phyloP scores from a whole-genome alignment of 345 rosid species.

The Salix exigua region DNA sequence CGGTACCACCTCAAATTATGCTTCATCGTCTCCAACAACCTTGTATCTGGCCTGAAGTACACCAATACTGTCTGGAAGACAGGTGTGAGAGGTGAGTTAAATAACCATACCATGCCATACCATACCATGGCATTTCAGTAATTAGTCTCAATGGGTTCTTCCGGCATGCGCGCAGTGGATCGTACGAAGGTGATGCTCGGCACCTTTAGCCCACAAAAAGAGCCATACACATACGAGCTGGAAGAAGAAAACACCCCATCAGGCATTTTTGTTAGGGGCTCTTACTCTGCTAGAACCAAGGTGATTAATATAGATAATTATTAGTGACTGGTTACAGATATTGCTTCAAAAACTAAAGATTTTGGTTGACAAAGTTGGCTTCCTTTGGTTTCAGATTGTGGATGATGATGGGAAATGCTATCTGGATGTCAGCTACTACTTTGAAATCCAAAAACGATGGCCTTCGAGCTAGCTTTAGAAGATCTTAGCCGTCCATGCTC shows the following conservation, averaged over 20 bases:
- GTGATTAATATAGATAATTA: background rate
- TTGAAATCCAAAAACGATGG: slow-evolving; percentile 39
- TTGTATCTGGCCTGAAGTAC: slow-evolving; percentile 31
- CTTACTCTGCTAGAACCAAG: slow-evolving; percentile 34
- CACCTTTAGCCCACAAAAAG: slow-evolving; percentile 28
- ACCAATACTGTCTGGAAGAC: slow-evolving; percentile 38
- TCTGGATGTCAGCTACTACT: slow-evolving; percentile 33
- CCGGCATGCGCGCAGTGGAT: slow-evolving; percentile 24
- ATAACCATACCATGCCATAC: background rate
- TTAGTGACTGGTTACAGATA: background rate
- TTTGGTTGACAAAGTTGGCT: background rate
- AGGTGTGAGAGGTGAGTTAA: slow-evolving; percentile 23
- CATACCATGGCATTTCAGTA: background rate
- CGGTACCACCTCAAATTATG: slow-evolving; percentile 24
- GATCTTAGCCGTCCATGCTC: background rate
- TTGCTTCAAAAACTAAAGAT: too few species aligned
- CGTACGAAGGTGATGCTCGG: slow-evolving; percentile 32
- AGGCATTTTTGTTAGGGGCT: slow-evolving; percentile 35
- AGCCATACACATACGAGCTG: slow-evolving; percentile 24
- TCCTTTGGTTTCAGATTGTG: slow-evolving; percentile 25
- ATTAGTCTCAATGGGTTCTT: background rate
- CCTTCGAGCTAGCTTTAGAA: background rate
- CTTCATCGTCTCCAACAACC: slow-evolving; percentile 24
- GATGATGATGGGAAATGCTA: slow-evolving; percentile 37
- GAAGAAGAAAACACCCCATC: slow-evolving; percentile 34